phyloP scores from a whole-genome alignment of 2,329 filamentous ascomycete genomes.

The Fusarium chaquense region DNA sequence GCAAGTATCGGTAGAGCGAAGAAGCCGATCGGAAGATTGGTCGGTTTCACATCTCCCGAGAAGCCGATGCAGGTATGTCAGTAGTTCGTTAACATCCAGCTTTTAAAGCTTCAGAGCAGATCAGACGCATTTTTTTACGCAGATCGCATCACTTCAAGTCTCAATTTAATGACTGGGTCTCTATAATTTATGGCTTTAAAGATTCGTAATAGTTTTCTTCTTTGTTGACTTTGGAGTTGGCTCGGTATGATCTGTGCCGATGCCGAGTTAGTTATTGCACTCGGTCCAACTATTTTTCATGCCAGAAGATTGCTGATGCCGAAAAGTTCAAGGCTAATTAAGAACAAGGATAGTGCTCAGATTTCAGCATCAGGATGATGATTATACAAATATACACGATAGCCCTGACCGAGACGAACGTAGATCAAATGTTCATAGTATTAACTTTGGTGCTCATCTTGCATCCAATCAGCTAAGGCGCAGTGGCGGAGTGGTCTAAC shows the following conservation, averaged over 20 bases:
- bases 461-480: slow-evolving; percentile 20
- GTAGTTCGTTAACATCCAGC: not conserved
- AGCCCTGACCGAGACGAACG: too few species aligned
- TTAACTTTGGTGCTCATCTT: accelerated
- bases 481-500: slow-evolving; percentile 36
- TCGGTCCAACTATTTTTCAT: not conserved
- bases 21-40: not conserved
- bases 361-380: too few species aligned
- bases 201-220: not conserved
- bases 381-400: too few species aligned
- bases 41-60: slow-evolving; percentile 2
- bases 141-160: accelerated
- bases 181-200: not conserved
- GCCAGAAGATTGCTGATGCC: not conserved
- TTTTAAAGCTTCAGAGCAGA: not conserved
- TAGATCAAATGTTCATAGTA: accelerated
- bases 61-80: slow-evolving; percentile 5
- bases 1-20: not conserved
- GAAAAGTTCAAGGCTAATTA: not conserved
- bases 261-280: not conserved
- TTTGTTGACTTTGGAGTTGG: not conserved
- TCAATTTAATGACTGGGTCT: too few species aligned
- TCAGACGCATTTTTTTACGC: not conserved
- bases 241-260: not conserved
- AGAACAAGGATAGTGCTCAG: not conserved